Base-by-base conservation (phyloP, 805 yeast species). In the Starmerella ratchasimensis region DNA sequence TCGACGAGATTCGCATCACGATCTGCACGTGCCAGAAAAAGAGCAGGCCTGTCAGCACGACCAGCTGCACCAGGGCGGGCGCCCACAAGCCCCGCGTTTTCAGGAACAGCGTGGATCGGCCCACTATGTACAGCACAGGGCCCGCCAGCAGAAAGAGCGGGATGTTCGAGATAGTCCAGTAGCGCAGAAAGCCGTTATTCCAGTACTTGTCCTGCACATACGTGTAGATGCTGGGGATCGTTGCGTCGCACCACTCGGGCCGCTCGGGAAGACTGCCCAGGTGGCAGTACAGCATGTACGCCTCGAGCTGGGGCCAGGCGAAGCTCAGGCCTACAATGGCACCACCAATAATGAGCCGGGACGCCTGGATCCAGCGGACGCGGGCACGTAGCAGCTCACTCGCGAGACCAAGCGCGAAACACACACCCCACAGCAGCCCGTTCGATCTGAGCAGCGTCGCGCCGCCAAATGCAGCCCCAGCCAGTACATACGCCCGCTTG, bases 11-110 rank as follows among this genome's bases (percentile, higher is more conserved):
- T 38, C 98, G 65, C 28, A 80, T 82, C 39, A 88, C 64, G 25
- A 86, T 83, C 56, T 88, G 98, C 26, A 78, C 80, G 56, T 88
- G 86, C 72, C 90, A 81, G 36, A 73, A 61, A 24, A 73, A 61
- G 1, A 72, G 20, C 5, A 75, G 72, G 4, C 79, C 60, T 4
- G 71, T 34, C 2, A 76, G 34, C 44, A 75, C 65, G 0, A 67
- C 44, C 3, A 40, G 17, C 52, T 38, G 42, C 69, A 66, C 26
- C 5, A 41, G 36, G 10, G 47, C 41, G 8, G 48, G 27, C n/a
- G 49, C 51, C n/a, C 28, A 34, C 11, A 45, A 35, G 7, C 33
- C 33, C 10, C 37, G 68, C 38, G 56, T 62, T 20, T 16, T 17
- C 22, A 45, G 37, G 16, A 33, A 41, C 17, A 54, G 41, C 2